Evolutionary conservation across 495 filamentous ascomycete species (phyloP).

Genomic region (Penicillium chermesinum): DNA sequence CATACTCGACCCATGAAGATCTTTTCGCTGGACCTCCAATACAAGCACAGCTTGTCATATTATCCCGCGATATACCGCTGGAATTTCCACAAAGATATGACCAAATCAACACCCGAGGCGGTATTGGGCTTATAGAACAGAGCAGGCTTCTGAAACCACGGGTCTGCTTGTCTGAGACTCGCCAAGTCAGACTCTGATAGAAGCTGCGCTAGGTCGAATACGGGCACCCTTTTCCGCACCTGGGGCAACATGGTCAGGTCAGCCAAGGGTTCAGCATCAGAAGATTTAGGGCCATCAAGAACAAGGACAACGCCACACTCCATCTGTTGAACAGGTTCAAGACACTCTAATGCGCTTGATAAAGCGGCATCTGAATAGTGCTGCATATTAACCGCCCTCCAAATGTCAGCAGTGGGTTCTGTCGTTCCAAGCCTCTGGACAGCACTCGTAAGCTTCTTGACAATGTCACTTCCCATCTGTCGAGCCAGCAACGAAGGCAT

Average conservation of each 20-base stretch:
- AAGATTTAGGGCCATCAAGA: constrained; percentile 9
- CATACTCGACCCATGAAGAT: too few relatives aligned
- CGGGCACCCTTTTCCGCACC: constrained; percentile 31
- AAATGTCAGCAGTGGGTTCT: constrained; percentile 27
- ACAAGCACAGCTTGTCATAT: neutral
- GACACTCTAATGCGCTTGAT: constrained; percentile 14
- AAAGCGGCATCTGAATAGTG: constrained; percentile 27
- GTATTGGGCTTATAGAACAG: constrained; percentile 36
- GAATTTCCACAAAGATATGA: constrained; percentile 63
- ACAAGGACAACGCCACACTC: constrained; percentile 28
- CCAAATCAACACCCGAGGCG: constrained; percentile 38
- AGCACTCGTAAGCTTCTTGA: constrained; percentile 30
- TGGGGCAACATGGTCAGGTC: constrained; percentile 27
- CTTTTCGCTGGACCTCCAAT: too few relatives aligned
- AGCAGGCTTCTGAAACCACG: constrained; percentile 22
- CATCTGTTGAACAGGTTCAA: constrained; percentile 27
- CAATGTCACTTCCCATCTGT: constrained; percentile 44
- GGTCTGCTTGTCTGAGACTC: constrained; percentile 20
- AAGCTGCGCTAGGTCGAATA: constrained; percentile 40
- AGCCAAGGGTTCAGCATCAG: constrained; percentile 6
- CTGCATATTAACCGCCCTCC: constrained; percentile 25
- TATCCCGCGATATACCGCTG: constrained; percentile 49
- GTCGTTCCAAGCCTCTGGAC: constrained; percentile 13
- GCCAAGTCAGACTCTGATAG: constrained; percentile 31
- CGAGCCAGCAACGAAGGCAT: constrained; percentile 59